These are phyloP conservation scores for Trichosanthes cucumerina DNA, from an alignment of 306 rosid species.

Conservation along the genomic window DNA sequence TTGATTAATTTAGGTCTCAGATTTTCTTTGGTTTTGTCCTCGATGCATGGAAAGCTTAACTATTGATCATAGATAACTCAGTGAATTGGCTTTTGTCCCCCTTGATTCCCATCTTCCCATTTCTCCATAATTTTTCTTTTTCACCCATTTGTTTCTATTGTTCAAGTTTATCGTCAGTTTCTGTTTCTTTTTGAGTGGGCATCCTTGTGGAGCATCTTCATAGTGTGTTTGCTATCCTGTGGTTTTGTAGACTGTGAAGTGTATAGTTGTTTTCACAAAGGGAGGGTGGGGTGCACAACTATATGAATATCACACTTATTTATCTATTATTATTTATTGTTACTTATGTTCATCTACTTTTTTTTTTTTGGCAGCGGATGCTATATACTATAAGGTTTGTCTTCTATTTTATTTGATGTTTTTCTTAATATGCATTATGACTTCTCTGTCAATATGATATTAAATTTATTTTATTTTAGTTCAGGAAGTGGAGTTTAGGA, in stretches of 20 bases:
- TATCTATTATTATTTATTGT: slow-evolving; percentile 1
- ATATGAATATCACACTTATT: not conserved
- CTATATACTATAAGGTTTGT: slow-evolving; percentile 64
- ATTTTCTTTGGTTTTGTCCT: not conserved
- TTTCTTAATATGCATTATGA: not conserved
- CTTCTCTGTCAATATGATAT: not conserved
- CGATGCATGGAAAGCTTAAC: not conserved
- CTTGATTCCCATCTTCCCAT: not conserved
- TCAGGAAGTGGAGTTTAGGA: not conserved
- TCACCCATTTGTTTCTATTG: not conserved
- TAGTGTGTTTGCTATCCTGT: not conserved
- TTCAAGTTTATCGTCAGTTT: not conserved
- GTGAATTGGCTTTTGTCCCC: not conserved
- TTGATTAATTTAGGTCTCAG: not conserved
- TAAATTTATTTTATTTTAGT: not conserved
- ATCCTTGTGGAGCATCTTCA: not conserved
- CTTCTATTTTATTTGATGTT: slow-evolving; percentile 5
- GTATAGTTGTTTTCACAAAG: not conserved
- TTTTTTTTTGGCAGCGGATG: slow-evolving; percentile 45
- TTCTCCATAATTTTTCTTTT: not conserved
- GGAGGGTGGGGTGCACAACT: not conserved
- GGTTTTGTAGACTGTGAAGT: not conserved
- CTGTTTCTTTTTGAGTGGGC: not conserved
- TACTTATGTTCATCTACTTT: slow-evolving; percentile 9
- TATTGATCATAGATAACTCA: not conserved